A percentile compares a stretch with the other conserved stretches of the same genome.
Evolutionary conservation across 371 early-diverging fungal species (phyloP).

Genomic region (Apophysomyces variabilis): DNA sequence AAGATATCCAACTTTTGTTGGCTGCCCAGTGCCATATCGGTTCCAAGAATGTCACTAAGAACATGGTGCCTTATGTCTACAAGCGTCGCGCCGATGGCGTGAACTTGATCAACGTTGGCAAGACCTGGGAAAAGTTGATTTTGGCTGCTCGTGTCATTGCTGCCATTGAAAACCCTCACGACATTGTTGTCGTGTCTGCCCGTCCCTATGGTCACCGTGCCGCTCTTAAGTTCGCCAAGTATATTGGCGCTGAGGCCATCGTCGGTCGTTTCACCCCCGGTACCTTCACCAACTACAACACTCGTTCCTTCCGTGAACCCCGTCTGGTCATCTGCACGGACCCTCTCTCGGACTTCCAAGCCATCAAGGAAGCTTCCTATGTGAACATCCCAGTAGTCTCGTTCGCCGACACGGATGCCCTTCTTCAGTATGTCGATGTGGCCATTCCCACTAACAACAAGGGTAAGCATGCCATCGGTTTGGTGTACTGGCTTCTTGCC

Average conservation of each 20-base stretch:
- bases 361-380: conserved; percentile 98
- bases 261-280: conserved; percentile 99
- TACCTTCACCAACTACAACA: conserved; percentile 99
- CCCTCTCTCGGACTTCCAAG: conserved; percentile 98
- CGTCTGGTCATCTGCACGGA: conserved; percentile 98
- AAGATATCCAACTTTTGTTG: conserved; percentile 92
- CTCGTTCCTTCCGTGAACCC: conserved; percentile 98
- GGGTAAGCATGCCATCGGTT: conserved; percentile 97
- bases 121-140: conserved; percentile 99
- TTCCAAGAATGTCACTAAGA: conserved; percentile 86
- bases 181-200: conserved; percentile 95
- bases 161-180: conserved; percentile 94
- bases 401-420: conserved; percentile 97
- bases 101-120: conserved; percentile 97
- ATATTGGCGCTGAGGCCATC: conserved; percentile 97
- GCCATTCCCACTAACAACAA: conserved; percentile 99
- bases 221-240: conserved; percentile 97
- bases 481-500: conserved; percentile 96
- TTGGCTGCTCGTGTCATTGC: conserved; percentile 98
- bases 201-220: conserved; percentile 99
- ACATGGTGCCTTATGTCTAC: conserved; percentile 93
- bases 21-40: conserved; percentile 94
- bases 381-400: conserved; percentile 99
- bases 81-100: conserved; percentile 94
- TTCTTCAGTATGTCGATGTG: conserved; percentile 94